phyloP scores from a whole-genome alignment of 805 yeast species.

The Lipomyces yamanashiensis region DNA sequence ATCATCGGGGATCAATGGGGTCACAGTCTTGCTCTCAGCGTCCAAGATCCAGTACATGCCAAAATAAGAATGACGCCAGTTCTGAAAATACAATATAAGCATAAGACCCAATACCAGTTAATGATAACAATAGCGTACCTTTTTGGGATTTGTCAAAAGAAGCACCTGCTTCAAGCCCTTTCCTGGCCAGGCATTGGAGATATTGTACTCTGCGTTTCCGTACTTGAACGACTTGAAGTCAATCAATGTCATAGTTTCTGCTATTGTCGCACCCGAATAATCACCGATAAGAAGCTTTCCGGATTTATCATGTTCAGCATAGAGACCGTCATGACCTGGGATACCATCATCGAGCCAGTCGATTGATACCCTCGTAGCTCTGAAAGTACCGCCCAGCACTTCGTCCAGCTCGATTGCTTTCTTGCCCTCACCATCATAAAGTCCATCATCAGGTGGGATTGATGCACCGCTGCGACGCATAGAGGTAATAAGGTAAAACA shows the following conservation, averaged over 20 bases:
- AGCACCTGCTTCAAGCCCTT: conserved; percentile 51
- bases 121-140: conserved; percentile 16
- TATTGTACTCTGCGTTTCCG: conserved; percentile 12
- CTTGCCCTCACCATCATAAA: neutral
- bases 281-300: conserved; percentile 33
- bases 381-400: conserved; percentile 26
- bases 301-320: conserved; percentile 26
- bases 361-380: conserved; percentile 20
- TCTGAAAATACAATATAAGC: conserved; percentile 30
- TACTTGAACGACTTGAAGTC: conserved; percentile 23
- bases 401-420: conserved; percentile 21
- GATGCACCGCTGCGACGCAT: conserved; percentile 12
- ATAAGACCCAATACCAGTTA: neutral
- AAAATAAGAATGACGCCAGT: conserved; percentile 73
- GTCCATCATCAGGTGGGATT: conserved; percentile 1
- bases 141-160: conserved; percentile 55
- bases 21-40: conserved; percentile 46
- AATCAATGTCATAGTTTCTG: conserved; percentile 19
- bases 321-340: conserved; percentile 34
- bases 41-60: conserved; percentile 69
- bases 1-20: conserved; percentile 41
- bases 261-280: conserved; percentile 30
- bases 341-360: conserved; percentile 36
- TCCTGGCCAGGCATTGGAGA: conserved; percentile 29
- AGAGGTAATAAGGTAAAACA: conserved; percentile 25